Evolutionary conservation across 2,329 filamentous ascomycete genomes (phyloP).

Genomic region (Phoma sp.): DNA sequence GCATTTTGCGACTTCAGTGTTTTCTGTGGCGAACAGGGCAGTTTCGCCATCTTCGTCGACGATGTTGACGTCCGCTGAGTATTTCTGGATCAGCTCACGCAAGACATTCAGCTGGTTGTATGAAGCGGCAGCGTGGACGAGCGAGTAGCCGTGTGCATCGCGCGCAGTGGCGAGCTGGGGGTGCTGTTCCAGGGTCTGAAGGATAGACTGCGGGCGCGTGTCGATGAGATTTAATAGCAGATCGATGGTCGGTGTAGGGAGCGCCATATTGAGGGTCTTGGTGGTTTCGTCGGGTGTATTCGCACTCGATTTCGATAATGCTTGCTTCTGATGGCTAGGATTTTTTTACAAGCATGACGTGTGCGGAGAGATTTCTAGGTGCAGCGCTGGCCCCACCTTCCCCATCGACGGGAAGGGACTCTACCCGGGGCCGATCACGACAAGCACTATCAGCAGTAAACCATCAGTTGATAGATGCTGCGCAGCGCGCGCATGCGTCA

Average conservation of each 20-base stretch:
- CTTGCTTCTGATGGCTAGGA: not conserved
- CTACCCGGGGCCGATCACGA: constrained; percentile 7
- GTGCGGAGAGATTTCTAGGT: constrained; percentile 13
- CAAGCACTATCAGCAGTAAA: not conserved
- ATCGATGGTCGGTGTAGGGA: constrained; percentile 51
- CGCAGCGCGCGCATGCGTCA: not conserved
- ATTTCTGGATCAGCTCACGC: constrained; percentile 74
- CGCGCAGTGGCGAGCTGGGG: constrained; percentile 78
- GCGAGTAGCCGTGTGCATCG: constrained; percentile 91
- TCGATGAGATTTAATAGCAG: constrained; percentile 67
- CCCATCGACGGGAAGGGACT: constrained; percentile 2
- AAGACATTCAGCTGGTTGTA: constrained; percentile 88
- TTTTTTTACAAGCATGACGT: constrained; percentile 20
- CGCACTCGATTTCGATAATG: constrained; percentile 4
- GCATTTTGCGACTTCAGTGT: constrained; percentile 74
- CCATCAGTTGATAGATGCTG: not conserved
- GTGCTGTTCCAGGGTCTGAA: constrained; percentile 74
- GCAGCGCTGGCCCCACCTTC: constrained; percentile 1
- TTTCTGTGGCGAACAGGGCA: constrained; percentile 91
- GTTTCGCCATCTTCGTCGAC: constrained; percentile 92
- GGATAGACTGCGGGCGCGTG: constrained; percentile 75
- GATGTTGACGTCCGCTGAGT: constrained; percentile 78
- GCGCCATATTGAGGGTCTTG: constrained; percentile 26
- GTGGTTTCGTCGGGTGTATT: not conserved
- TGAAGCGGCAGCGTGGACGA: constrained; percentile 90